These are phyloP conservation scores for Kurtzmaniella fragi DNA, from an alignment of 805 yeast species.

Conservation along the genomic window DNA sequence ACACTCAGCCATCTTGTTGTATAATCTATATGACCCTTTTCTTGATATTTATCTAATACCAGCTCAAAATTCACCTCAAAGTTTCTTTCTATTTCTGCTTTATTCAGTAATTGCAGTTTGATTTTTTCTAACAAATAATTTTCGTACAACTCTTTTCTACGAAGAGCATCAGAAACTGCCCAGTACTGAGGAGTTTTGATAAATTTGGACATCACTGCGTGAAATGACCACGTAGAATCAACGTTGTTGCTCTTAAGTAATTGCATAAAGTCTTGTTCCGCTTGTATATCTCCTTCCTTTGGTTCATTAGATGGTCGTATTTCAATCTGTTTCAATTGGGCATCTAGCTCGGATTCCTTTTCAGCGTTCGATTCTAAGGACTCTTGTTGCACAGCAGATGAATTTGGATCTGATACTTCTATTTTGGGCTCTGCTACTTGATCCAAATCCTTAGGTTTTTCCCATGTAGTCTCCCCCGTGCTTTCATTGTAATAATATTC, in stretches of 20 bases:
- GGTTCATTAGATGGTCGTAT: not conserved
- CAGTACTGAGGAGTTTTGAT: slow-evolving; percentile 62
- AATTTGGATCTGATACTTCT: slow-evolving; percentile 8
- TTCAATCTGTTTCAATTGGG: slow-evolving; percentile 1
- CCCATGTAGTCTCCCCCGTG: slow-evolving; percentile 76
- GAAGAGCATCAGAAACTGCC: slow-evolving; percentile 56
- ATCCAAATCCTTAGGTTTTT: slow-evolving; percentile 52
- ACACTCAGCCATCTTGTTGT: slow-evolving; percentile 63
- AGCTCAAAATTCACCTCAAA: slow-evolving; percentile 51
- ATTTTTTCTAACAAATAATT: slow-evolving; percentile 43
- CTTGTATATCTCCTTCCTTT: slow-evolving; percentile 17
- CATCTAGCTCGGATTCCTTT: slow-evolving; percentile 6
- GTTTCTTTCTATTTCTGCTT: slow-evolving; percentile 47
- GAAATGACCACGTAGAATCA: slow-evolving; percentile 74
- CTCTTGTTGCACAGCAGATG: slow-evolving; percentile 3
- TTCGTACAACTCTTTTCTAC: slow-evolving; percentile 60
- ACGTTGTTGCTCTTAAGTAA: slow-evolving; percentile 55
- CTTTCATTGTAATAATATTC: slow-evolving; percentile 64
- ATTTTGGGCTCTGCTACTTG: slow-evolving; percentile 5
- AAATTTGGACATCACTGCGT: slow-evolving; percentile 53
- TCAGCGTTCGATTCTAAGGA: not conserved
- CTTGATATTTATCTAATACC: slow-evolving; percentile 35
- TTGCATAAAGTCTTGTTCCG: slow-evolving; percentile 41
- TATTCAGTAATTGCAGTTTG: slow-evolving; percentile 49
- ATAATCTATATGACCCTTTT: slow-evolving; percentile 38